Evolutionary conservation across 805 yeast species (phyloP).

Genomic region (Candida odintsovae): DNA sequence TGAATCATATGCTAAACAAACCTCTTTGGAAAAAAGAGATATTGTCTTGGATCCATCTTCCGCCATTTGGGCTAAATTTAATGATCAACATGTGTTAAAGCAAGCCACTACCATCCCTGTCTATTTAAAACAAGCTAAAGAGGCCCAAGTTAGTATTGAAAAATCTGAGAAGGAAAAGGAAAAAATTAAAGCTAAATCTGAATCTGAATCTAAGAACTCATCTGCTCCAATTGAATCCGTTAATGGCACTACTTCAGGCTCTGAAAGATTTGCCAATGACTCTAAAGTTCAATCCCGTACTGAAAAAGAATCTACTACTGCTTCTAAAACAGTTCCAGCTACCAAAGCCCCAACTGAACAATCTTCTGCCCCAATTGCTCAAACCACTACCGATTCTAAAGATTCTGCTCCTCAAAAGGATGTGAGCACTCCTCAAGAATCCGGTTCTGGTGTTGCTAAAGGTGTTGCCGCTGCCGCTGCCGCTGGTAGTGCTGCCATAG

Average conservation of each 20-base stretch:
- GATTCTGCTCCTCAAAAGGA: conserved; percentile 1
- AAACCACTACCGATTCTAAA: background rate
- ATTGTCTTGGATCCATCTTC: conserved; percentile 10
- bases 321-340: conserved; percentile 17
- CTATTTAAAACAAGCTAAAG: conserved; percentile 7
- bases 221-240: background rate
- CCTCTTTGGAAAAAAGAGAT: conserved; percentile 4
- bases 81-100: conserved; percentile 10
- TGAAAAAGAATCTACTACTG: conserved; percentile 9
- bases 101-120: conserved; percentile 13
- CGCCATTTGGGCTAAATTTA: conserved; percentile 10
- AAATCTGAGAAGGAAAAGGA: background rate
- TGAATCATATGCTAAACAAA: conserved; percentile 6
- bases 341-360: conserved; percentile 1
- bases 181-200: too few relatives aligned
- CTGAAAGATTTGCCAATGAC: conserved; percentile 7
- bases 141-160: conserved; percentile 1
- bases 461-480: conserved; percentile 3
- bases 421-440: background rate
- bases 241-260: conserved; percentile 8
- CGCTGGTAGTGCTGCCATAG: background rate
- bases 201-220: background rate
- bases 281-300: conserved; percentile 4
- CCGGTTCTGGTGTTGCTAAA: conserved; percentile 7
- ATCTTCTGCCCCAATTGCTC: background rate